Evolutionary conservation across 2,329 filamentous ascomycete genomes (phyloP).

Genomic region (Diaporthe aspalathi): DNA sequence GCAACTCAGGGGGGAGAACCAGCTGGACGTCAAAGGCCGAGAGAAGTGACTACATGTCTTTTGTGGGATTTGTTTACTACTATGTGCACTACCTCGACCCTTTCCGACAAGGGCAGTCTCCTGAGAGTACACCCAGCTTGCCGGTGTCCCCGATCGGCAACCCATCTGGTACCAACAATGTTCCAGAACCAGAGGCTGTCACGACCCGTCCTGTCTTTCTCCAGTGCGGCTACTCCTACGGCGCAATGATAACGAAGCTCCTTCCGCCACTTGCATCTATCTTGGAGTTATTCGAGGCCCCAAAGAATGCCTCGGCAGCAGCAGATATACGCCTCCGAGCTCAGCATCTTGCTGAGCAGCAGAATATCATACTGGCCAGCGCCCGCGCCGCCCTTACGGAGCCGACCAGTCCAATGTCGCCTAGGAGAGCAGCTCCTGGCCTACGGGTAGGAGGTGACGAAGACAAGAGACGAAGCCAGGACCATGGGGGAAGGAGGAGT

Average conservation of each 20-base stretch:
- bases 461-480: conserved; percentile 54
- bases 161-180: neutral
- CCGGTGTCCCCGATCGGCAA: conserved; percentile 28
- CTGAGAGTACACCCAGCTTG: conserved; percentile 1
- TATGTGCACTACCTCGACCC: conserved; percentile 74
- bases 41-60: conserved; percentile 82
- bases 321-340: conserved; percentile 79
- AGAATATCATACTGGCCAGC: conserved; percentile 60
- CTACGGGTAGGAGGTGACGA: conserved; percentile 65
- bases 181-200: conserved; percentile 26
- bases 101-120: conserved; percentile 42
- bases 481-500: conserved; percentile 46
- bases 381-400: conserved; percentile 49
- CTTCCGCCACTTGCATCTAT: conserved; percentile 74
- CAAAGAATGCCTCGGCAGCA: conserved; percentile 65
- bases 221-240: conserved; percentile 92
- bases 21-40: conserved; percentile 90
- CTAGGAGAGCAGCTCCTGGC: conserved; percentile 45
- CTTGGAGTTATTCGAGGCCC: conserved; percentile 67
- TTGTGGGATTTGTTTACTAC: conserved; percentile 82
- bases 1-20: conserved; percentile 78
- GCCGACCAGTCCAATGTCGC: conserved; percentile 45
- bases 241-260: conserved; percentile 81
- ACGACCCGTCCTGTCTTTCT: conserved; percentile 64
- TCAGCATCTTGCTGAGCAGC: conserved; percentile 72